A percentile compares a stretch with the other conserved stretches of the same genome.
Conservation (phyloP, 164 flowering plant species). For the Chimonanthus praecox region DNA sequence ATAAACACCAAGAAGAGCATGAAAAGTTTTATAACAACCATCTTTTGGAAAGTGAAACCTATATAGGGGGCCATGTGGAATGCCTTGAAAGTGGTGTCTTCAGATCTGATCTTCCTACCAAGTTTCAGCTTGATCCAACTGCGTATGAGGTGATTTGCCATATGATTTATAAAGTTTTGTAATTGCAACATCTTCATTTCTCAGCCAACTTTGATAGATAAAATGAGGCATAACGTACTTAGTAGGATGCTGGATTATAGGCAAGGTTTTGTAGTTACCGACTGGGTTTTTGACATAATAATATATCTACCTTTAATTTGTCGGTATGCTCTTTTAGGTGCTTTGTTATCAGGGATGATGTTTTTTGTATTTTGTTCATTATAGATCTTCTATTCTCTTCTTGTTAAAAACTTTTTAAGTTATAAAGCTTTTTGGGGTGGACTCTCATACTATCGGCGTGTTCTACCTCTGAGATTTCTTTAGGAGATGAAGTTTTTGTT, state of each 20-base stretch:
- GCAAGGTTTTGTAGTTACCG: background rate
- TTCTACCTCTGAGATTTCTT: no score
- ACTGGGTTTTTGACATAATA: background rate
- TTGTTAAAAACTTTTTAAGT: no score
- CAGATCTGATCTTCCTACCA: conserved; percentile 92
- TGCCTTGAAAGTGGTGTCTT: conserved; percentile 99
- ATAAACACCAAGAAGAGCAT: conserved; percentile 89
- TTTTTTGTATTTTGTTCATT: no score
- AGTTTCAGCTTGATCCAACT: conserved; percentile 87
- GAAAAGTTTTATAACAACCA: conserved; percentile 79
- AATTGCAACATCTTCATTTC: background rate
- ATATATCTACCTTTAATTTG: no score
- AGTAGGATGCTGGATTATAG: background rate
- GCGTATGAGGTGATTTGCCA: conserved; percentile 62
- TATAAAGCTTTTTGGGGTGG: no score
- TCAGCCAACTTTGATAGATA: background rate
- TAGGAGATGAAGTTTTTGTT: no score
- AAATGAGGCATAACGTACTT: no score
- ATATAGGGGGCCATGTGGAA: conserved; percentile 99
- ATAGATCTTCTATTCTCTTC: no score
- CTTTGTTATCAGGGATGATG: no score
- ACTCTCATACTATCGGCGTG: no score
- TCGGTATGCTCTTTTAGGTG: no score
- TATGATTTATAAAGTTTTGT: background rate
- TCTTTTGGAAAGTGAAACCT: conserved; percentile 97